Conservation (phyloP, 768 basidiomycete species). For the Kwoniella heveanensis region DNA sequence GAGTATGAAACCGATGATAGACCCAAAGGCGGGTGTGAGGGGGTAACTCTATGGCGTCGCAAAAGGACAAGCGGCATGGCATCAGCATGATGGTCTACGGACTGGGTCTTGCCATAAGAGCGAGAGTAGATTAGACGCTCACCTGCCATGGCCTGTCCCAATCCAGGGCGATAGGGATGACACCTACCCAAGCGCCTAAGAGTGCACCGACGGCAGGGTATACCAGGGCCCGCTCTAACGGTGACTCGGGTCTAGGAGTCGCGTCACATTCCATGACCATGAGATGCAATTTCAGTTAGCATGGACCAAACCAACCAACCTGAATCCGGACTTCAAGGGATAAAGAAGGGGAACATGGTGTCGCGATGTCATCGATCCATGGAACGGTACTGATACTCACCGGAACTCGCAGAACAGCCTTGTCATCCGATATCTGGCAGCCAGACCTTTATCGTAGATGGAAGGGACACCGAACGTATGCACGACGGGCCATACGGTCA, state of each 20-base stretch:
- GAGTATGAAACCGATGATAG: slow-evolving; percentile 43
- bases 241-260: slow-evolving; percentile 58
- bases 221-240: slow-evolving; percentile 74
- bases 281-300: no score
- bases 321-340: no score
- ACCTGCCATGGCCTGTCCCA: slow-evolving; percentile 99
- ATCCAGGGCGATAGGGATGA: slow-evolving; percentile 83
- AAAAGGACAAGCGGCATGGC: background rate
- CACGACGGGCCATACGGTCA: slow-evolving; percentile 69
- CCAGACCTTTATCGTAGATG: slow-evolving; percentile 58
- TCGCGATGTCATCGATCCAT: slow-evolving; percentile 53
- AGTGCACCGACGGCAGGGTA: slow-evolving; percentile 75
- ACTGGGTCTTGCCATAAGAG: no score
- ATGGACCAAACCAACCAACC: no score
- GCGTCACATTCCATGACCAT: slow-evolving; percentile 30
- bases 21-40: slow-evolving; percentile 36
- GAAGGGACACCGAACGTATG: slow-evolving; percentile 70
- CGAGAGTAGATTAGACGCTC: slow-evolving; percentile 38
- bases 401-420: slow-evolving; percentile 77
- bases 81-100: no score
- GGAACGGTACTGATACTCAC: slow-evolving; percentile 60
- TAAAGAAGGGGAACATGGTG: no score
- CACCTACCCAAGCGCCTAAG: slow-evolving; percentile 77
- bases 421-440: slow-evolving; percentile 69
- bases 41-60: slow-evolving; percentile 49